Evolutionary conservation across 2,329 filamentous ascomycete genomes (phyloP), one percentile per base, ranked within the genome.

Genomic region (Aspergillus awamori): DNA sequence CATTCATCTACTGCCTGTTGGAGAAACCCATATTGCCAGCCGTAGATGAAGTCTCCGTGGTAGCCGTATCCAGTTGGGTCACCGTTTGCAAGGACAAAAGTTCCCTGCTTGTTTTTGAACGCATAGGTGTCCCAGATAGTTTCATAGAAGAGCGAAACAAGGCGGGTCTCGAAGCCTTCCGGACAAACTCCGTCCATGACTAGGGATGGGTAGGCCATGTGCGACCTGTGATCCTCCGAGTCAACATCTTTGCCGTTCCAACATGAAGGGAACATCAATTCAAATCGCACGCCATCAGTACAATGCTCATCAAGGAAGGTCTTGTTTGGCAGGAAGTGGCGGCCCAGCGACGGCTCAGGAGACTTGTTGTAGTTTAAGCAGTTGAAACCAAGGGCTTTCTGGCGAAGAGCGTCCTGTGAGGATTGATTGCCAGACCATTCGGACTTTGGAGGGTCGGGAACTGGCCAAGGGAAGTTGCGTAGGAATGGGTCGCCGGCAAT

Each of bases 311-410:
- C 93, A 38, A 97, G 82, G 73, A 86, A 96, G 0, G 79, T 77
- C 83, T 96, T 96, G 69, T 89, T 85, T 0, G 94, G 93, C 68
- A 97, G 71, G 73, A 86, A 88, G 76, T 97, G 93, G 66, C 93
- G 92, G 76, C 87, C 90, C 38, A 96, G 84, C 13, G 93, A 90
- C 1, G 84, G 83, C 76, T 97, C 93, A 2, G 90, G 81, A 17
- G 69, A 69, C 24, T 77, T 81, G 33, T 69, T 70, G 74, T 97
- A 97, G 85, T 98, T 89, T 63, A 99, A 80, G 78, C 95, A 98
- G 83, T 98, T 98, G 85, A 97, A 97, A 3, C 95, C 94, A 28
- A 97, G 70, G 8, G 93, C 92, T 63, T 93, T 92, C 81, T 96
- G 90, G 54, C 80, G 80, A 39, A 97, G 84, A 56, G 88, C 85